Evolutionary conservation across 2,329 filamentous ascomycete species (phyloP).

Genomic region (Atkinsonella hypoxylon): DNA sequence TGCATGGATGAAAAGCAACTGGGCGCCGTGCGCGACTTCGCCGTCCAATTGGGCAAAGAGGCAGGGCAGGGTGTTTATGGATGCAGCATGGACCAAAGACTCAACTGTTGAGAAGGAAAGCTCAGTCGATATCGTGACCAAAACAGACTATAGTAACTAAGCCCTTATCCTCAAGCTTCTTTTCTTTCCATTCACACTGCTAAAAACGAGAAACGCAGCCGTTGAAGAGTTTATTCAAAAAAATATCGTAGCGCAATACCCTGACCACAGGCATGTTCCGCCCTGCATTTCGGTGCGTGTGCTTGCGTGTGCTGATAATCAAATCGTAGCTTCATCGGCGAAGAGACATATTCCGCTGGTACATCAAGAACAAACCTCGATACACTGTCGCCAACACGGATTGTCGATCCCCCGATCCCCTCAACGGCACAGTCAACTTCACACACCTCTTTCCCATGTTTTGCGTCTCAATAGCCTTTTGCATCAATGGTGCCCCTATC

Average conservation of each 20-base stretch:
- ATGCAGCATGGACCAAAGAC: constrained; percentile 32
- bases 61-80: constrained; percentile 58
- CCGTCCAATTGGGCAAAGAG: constrained; percentile 56
- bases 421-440: constrained; percentile 74
- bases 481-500: constrained; percentile 44
- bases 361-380: constrained; percentile 56
- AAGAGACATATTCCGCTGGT: constrained; percentile 63
- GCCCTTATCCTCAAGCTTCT: background rate
- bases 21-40: constrained; percentile 56
- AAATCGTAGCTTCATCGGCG: constrained; percentile 50
- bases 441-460: constrained; percentile 74
- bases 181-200: background rate
- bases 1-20: constrained; percentile 35
- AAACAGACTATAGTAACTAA: constrained; percentile 54
- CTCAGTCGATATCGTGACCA: constrained; percentile 65
- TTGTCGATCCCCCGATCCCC: constrained; percentile 63
- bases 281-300: too few species aligned
- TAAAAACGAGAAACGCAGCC: constrained; percentile 29
- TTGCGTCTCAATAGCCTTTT: constrained; percentile 64
- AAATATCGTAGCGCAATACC: constrained; percentile 47
- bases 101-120: constrained; percentile 52
- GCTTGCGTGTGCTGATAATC: background rate
- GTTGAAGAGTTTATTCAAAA: constrained; percentile 58
- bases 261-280: constrained; percentile 49
- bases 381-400: constrained; percentile 53